Evolutionary conservation across 139 green algal species (phyloP).

Genomic region (Chlamydomonas sphaeroides): DNA sequence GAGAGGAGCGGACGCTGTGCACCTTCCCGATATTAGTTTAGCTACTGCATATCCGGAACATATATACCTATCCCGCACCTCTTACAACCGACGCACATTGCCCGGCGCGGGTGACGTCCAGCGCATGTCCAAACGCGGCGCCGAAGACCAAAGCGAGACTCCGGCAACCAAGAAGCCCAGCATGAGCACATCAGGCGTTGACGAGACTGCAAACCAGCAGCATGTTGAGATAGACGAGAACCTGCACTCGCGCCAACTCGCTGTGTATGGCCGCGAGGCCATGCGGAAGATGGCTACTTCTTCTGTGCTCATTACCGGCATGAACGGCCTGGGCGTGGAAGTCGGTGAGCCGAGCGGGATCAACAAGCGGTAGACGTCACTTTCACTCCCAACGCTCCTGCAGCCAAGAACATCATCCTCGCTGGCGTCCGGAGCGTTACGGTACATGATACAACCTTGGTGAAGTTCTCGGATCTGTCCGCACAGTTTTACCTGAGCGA

Average conservation of each 20-base stretch:
- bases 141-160: constrained; percentile 16
- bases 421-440: constrained; percentile 94
- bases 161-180: constrained; percentile 31
- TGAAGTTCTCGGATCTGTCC: constrained; percentile 78
- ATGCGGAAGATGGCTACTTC: constrained; percentile 90
- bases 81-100: no score
- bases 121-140: constrained; percentile 24
- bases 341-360: constrained; percentile 73
- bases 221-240: constrained; percentile 90
- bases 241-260: constrained; percentile 96
- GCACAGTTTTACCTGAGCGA: constrained; percentile 96
- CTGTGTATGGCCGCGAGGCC: constrained; percentile 96
- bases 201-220: background rate
- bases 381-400: no score
- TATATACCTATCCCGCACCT: no score
- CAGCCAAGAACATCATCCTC: constrained; percentile 99
- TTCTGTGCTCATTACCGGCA: constrained; percentile 87
- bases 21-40: no score
- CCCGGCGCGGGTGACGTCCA: no score
- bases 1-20: no score
- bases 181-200: constrained; percentile 17
- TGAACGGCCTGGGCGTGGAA: constrained; percentile 91
- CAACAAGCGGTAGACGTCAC: no score
- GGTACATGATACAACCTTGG: constrained; percentile 79
- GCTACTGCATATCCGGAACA: no score